Base-by-base conservation (phyloP, 129 eudicot species). In the Escallonia rubra region DNA sequence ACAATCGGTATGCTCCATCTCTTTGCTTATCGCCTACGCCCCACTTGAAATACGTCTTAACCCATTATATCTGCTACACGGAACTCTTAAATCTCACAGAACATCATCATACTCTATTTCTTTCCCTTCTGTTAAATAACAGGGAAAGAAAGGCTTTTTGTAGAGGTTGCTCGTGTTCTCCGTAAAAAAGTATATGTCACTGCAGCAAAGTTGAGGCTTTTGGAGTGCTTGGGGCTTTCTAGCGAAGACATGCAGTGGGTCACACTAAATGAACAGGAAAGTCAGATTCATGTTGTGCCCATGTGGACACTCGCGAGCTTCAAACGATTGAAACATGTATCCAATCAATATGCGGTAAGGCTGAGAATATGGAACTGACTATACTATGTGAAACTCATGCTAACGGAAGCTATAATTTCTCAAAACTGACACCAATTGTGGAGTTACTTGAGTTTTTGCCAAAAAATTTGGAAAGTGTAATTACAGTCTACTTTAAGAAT, bases 241-340 rank as follows among this genome's bases (percentile, higher is more conserved):
- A 53, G 69, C 40, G 97, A 94, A 81, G 96, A 89, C 63, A 86
- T 83, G 93, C 93, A 82, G 63, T 86, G 93, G 96, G 69, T 94
- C 46, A 94, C 99, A n/a, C 52, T 59, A 53, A 81, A 94, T 68
- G 99, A 90, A 73, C 76, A 76, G 14, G 99, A 94, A 74, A 86
- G 93, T 74, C 86, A 94, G 62, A 87, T 90, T 67, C 97, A 94
- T 77, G 93, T 94, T 58, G 99, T 94, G 64, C 97, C 97, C 51
- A 78, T 94, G 97, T 94, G 99, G 99, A 82, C 92, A 55, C 83
- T 89, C 23, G 96, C 97, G 34, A 94, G 92, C 81, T 86, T 94
- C 76, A 94, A 94, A 72, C 72, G 99, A 75, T 66, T 94, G 70
- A 87, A 94, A 74, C 86, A 89, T 68, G 65, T 83, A 41, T 77